Evolutionary conservation across 768 basidiomycete genomes (phyloP).

Genomic region (Lactarius sp.): DNA sequence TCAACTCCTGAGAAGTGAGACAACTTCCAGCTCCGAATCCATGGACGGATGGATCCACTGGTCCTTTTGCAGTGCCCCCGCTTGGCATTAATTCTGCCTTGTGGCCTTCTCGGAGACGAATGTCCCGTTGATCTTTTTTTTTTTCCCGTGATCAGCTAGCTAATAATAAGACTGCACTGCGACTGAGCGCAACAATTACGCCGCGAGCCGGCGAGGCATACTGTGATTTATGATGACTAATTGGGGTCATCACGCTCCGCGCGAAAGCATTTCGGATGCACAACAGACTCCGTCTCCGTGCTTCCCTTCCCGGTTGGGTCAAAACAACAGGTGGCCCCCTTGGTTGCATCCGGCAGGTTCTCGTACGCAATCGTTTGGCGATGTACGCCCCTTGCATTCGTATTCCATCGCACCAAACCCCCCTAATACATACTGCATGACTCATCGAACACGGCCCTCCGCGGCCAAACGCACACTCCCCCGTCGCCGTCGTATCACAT

Average conservation of each 20-base stretch:
- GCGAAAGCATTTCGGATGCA: constrained; percentile 15
- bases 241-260: constrained; percentile 11
- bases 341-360: constrained; percentile 6
- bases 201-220: constrained; percentile 1
- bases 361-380: constrained; percentile 4
- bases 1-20: constrained; percentile 21
- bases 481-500: not conserved
- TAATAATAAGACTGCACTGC: not conserved
- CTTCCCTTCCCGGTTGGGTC: constrained; percentile 17
- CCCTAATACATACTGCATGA: not conserved
- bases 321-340: not conserved
- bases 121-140: constrained; percentile 2
- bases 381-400: not conserved
- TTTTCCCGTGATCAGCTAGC: constrained; percentile 11
- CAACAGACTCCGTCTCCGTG: constrained; percentile 23
- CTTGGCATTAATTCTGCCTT: constrained; percentile 3
- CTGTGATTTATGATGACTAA: constrained; percentile 4
- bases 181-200: constrained; percentile 9
- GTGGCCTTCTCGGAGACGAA: not conserved
- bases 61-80: not conserved
- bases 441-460: not conserved
- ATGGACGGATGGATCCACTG: constrained; percentile 6
- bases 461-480: constrained; percentile 3
- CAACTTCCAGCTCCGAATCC: constrained; percentile 17
- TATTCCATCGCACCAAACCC: not conserved